Evolutionary conservation across 495 filamentous ascomycete species (phyloP).

Genomic region (Hyaloscypha finlandica): DNA sequence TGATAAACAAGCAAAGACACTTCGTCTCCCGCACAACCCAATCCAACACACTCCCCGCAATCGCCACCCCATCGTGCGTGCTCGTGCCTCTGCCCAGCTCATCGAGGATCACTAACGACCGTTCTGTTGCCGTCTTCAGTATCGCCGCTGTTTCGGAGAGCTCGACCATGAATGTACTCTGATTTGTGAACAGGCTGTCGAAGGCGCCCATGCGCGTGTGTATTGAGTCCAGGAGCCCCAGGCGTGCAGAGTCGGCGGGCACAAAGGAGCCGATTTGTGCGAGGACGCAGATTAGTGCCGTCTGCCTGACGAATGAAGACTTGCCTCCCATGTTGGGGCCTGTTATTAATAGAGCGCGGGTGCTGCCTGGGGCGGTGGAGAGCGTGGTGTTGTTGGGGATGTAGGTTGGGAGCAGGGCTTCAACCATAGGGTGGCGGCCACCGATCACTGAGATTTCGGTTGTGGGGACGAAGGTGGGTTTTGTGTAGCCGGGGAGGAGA

Average conservation of each 20-base stretch:
- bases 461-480: constrained; percentile 67
- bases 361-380: constrained; percentile 50
- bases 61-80: constrained; percentile 95
- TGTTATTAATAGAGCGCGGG: constrained; percentile 83
- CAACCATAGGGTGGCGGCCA: constrained; percentile 95
- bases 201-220: constrained; percentile 96
- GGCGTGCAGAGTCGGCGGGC: constrained; percentile 69
- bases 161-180: constrained; percentile 98
- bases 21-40: constrained; percentile 73
- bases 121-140: constrained; percentile 74
- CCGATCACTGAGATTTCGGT: constrained; percentile 69
- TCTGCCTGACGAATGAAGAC: constrained; percentile 88
- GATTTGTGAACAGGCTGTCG: constrained; percentile 94
- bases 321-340: constrained; percentile 99
- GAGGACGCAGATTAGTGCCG: constrained; percentile 90
- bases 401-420: constrained; percentile 85
- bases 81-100: constrained; percentile 91
- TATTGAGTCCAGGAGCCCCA: constrained; percentile 88
- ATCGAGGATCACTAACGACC: constrained; percentile 88
- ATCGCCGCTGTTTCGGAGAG: constrained; percentile 90
- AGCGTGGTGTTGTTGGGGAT: constrained; percentile 89
- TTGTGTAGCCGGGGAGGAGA: constrained; percentile 82
- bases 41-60: constrained; percentile 88
- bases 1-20: constrained; percentile 90
- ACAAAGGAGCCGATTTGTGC: constrained; percentile 95